Base-by-base conservation (phyloP, 2,329 filamentous ascomycete genomes). In the Xylariaceae sp. region DNA sequence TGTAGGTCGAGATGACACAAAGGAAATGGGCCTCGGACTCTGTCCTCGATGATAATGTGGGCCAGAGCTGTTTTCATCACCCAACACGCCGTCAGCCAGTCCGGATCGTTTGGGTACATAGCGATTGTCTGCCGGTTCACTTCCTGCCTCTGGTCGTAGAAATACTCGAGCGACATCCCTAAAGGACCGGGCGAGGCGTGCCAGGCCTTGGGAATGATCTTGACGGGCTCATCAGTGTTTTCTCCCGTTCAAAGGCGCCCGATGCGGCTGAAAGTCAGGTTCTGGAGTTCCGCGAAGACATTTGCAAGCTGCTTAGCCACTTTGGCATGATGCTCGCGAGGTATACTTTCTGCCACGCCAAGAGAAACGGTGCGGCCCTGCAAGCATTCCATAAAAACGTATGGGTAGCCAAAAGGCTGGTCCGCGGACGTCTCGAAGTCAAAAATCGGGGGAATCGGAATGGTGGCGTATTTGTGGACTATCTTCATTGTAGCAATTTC, bases 1-100 rank as follows among this genome's bases (percentile, higher is more conserved):
- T 73, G 72, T 3, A 73, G 58, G 15, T 67, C 67, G 3, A 69
- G 52, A 42, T 70, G 66, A 53, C 71, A 72, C 1, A 74, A 57
- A n/a, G 69, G 68, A 61, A 72, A 75, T 11, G 71, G 71, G 36
- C 72, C 68, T 45, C 59, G 56, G 16, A 70, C 52, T 44, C 64
- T 57, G 29, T 66, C 63, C 44, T 69, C 65, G 35, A 70, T 53
- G 21, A 69, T 50, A 7, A 67, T 67, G 4, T 70, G 62, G 13
- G 65, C 24, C 10, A 70, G 51, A 32, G 64, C 52, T 10, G 46
- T 58, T 53, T 70, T 71, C 23, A 70, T 48, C 30, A 71, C 56
- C 69, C 65, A 72, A 27, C 69, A 71, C 24, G 64, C 66, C 24
- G 67, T 67, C 15, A 45, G 30, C 65, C 64, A 70, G 40, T 68